Conservation (phyloP, 495 filamentous ascomycete genomes). For the Penicillium ochrochloron region DNA sequence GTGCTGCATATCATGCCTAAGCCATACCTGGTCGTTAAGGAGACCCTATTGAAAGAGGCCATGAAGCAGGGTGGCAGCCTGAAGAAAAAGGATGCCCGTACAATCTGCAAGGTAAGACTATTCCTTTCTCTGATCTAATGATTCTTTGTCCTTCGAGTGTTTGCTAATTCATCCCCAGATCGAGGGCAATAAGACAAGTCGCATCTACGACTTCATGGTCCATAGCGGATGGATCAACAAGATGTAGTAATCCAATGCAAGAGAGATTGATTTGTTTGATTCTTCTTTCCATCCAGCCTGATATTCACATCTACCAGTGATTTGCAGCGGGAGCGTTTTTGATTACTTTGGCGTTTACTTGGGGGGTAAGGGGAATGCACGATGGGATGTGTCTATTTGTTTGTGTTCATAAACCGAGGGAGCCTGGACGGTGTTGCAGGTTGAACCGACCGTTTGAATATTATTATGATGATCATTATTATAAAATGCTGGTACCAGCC, state of each 20-base stretch:
- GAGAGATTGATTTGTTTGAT: not conserved
- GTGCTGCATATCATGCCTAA: conserved; percentile 84
- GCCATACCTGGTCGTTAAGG: conserved; percentile 93
- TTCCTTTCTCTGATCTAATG: not conserved
- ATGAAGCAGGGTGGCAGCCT: conserved; percentile 82
- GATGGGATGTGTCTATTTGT: conserved; percentile 14
- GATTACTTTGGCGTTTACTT: conserved; percentile 27
- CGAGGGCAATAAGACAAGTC: conserved; percentile 65
- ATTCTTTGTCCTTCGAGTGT: conserved; percentile 17
- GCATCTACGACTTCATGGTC: conserved; percentile 93
- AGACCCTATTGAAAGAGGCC: conserved; percentile 82
- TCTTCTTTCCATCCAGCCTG: conserved; percentile 13
- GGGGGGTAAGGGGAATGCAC: not conserved
- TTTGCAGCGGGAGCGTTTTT: conserved; percentile 23
- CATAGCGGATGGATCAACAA: conserved; percentile 91
- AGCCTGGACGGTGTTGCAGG: conserved; percentile 13
- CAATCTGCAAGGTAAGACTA: conserved; percentile 61
- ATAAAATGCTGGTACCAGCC: too few species aligned
- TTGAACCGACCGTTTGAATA: not conserved
- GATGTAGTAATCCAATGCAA: conserved; percentile 39
- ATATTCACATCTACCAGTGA: conserved; percentile 26
- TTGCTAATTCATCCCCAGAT: conserved; percentile 47
- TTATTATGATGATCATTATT: not conserved
- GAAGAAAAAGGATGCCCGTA: conserved; percentile 88
- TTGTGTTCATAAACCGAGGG: conserved; percentile 16